Base-by-base conservation (phyloP, 163 green algal genomes). In the Scenedesmus sp. region DNA sequence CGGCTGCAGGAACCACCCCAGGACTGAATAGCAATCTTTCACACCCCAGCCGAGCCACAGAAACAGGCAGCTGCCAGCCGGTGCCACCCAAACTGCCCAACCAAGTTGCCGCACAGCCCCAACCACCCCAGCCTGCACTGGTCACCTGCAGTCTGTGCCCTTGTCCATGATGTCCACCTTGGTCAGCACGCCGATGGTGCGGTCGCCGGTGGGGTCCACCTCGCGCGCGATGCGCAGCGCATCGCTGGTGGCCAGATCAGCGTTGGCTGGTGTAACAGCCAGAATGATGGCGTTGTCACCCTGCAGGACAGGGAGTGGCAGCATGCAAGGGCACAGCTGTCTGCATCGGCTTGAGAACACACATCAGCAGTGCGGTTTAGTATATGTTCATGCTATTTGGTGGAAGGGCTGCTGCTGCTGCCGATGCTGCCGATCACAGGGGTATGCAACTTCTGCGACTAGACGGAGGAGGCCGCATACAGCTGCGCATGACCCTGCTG, bases 151-250 rank as follows among this genome's bases (percentile, higher is more conserved):
- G 94, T 99, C 94, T 16, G 97, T 99, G 84, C 98, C 98, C 20
- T 96, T 96, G 94, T 99, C 98, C 98, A 99, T 99, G 96, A 99
- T 99, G 94, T 99, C 98, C 62, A 99, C 94, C 95, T 99, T 99
- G 60, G 98, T 99, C 26, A 99, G 96, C 92, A 99, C 98, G 91
- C 96, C 97, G 89, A 98, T 97, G 84, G 97, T 98, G 82, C 97
- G 94, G 79, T 97, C 95, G 18, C 97, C 97, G 55, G 93, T 93
- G 73, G 97, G 97, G 95, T 99, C 97, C 77, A 99, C 97, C 90
- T 99, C 96, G 6, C 97, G 93, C 6, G 98, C 97, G 93, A 99
- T 96, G 85, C 97, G 97, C 93, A 99, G 93, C 46, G 97, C 98
- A 90, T 99, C 97, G 20, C 94, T 97, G n/a, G 97, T 99, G 1